phyloP scores from a whole-genome alignment of 2,329 filamentous ascomycete species.

The Colletotrichum aenigma region DNA sequence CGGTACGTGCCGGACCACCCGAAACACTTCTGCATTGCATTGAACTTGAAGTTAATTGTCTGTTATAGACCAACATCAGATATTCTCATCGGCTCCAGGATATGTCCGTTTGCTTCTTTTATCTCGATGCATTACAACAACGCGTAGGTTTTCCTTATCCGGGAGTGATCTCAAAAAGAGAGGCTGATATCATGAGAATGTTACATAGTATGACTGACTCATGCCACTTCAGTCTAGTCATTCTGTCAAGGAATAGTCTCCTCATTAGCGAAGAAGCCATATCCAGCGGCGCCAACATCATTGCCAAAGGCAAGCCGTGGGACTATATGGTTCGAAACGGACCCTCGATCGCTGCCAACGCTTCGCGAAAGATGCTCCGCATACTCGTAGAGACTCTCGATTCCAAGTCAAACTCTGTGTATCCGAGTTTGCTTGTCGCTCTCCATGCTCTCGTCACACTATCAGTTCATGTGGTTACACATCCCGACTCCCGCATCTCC shows the following conservation, averaged over 20 bases:
- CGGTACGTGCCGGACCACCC: neutral
- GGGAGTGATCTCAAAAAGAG: neutral
- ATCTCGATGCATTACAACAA: slow-evolving; percentile 12
- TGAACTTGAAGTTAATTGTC: neutral
- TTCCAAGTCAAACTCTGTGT: neutral
- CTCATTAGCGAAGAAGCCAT: slow-evolving; percentile 12
- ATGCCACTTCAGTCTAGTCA: neutral
- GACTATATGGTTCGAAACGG: slow-evolving; percentile 10
- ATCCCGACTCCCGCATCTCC: slow-evolving; percentile 8
- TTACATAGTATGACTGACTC: no score
- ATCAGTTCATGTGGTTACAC: neutral
- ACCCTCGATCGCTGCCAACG: slow-evolving; percentile 4
- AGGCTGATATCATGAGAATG: rapidly evolving
- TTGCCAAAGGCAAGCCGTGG: slow-evolving; percentile 11
- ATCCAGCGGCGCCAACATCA: neutral
- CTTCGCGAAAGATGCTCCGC: neutral
- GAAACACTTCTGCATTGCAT: neutral
- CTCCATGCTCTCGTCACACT: neutral
- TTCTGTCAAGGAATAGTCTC: slow-evolving; percentile 7
- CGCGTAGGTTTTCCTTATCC: neutral
- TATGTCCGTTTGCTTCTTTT: slow-evolving; percentile 6
- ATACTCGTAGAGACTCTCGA: slow-evolving; percentile 6
- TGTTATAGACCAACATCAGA: neutral
- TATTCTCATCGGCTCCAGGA: slow-evolving; percentile 3
- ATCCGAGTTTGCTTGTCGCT: neutral